These are phyloP conservation scores for Catunica adiposa DNA, from an alignment of 2,329 filamentous ascomycete species.

Conservation along the genomic window DNA sequence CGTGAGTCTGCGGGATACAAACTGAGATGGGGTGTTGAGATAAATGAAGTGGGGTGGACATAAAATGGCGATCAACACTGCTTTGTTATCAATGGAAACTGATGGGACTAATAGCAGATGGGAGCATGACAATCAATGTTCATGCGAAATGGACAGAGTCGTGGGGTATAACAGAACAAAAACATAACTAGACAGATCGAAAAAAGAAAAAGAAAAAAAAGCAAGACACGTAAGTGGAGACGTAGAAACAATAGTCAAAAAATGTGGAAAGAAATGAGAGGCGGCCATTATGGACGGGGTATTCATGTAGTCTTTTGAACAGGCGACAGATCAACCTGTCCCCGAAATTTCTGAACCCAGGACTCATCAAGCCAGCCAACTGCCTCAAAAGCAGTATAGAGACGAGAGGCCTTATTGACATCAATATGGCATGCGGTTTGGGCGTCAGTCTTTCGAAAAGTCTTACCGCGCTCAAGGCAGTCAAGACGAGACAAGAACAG, in stretches of 20 bases:
- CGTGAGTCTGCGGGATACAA: too few species aligned
- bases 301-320: conserved; percentile 9
- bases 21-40: too few species aligned
- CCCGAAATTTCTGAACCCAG: conserved; percentile 26
- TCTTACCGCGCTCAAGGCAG: conserved; percentile 51
- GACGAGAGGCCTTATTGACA: conserved; percentile 88
- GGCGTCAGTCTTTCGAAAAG: conserved; percentile 87
- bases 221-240: not conserved
- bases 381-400: conserved; percentile 78
- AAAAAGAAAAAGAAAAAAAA: conserved; percentile 8
- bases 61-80: not conserved
- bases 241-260: conserved; percentile 9
- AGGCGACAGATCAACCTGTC: conserved; percentile 11
- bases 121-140: too few species aligned
- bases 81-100: too few species aligned
- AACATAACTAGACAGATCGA: not conserved
- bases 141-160: too few species aligned
- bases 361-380: conserved; percentile 60
- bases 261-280: conserved; percentile 6
- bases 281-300: not conserved
- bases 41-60: too few species aligned
- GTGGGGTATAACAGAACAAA: not conserved
- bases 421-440: conserved; percentile 97
- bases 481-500: conserved; percentile 69
- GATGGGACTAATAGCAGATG: too few species aligned